Conservation (phyloP, 2,329 filamentous ascomycete genomes). For the Plectosphaerella cucumerina region DNA sequence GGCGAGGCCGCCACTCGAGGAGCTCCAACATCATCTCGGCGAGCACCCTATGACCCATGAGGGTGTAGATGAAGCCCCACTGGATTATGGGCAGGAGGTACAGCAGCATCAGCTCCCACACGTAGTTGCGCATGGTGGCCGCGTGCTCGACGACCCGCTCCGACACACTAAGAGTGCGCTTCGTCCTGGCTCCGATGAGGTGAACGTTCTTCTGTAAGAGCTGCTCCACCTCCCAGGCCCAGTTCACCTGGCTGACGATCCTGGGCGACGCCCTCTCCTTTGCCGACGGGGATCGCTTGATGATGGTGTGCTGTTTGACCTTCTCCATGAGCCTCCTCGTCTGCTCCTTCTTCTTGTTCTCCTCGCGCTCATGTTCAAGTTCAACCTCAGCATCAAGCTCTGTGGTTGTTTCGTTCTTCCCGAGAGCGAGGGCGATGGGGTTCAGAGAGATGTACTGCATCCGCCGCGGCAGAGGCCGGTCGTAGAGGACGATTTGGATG, state of each 20-base stretch:
- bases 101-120: slow-evolving; percentile 67
- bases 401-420: slow-evolving; percentile 56
- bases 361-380: slow-evolving; percentile 66
- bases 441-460: slow-evolving; percentile 97
- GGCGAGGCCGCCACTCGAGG: slow-evolving; percentile 79
- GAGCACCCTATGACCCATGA: slow-evolving; percentile 74
- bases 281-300: slow-evolving; percentile 68
- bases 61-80: slow-evolving; percentile 66
- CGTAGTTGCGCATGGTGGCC: slow-evolving; percentile 74
- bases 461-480: slow-evolving; percentile 74
- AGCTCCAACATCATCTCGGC: slow-evolving; percentile 76
- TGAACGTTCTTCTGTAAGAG: slow-evolving; percentile 85
- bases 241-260: slow-evolving; percentile 93
- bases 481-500: slow-evolving; percentile 85
- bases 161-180: slow-evolving; percentile 84
- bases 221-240: slow-evolving; percentile 83
- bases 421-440: slow-evolving; percentile 83
- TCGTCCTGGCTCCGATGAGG: slow-evolving; percentile 75
- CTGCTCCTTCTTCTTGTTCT: slow-evolving; percentile 52
- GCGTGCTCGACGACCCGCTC: slow-evolving; percentile 94
- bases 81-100: slow-evolving; percentile 78
- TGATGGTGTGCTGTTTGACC: slow-evolving; percentile 80
- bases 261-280: slow-evolving; percentile 78
- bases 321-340: slow-evolving; percentile 74
- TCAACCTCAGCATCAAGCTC: slow-evolving; percentile 45